These are phyloP conservation scores for Exophiala xenobiotica DNA, from an alignment of 2,329 filamentous ascomycete genomes.

Conservation along the genomic window DNA sequence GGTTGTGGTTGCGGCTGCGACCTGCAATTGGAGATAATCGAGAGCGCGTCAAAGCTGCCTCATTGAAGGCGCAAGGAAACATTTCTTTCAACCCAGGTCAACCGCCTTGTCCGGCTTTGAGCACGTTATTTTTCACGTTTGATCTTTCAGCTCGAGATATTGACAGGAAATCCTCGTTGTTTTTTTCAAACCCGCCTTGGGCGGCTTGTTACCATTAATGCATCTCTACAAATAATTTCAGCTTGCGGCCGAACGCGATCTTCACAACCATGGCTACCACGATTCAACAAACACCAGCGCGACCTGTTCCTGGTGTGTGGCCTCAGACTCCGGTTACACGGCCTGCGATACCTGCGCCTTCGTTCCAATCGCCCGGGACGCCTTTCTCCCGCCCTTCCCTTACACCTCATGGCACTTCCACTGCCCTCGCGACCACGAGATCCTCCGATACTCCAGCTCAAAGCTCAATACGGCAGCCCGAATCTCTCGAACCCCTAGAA, in stretches of 20 bases:
- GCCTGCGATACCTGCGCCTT: constrained; percentile 39
- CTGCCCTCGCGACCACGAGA: constrained; percentile 11
- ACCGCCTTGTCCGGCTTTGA: too few relatives aligned
- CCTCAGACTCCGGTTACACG: constrained; percentile 42
- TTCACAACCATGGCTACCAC: constrained; percentile 41
- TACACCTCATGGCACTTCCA: constrained; percentile 10
- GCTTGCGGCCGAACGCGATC: constrained; percentile 9
- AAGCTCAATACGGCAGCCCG: constrained; percentile 33
- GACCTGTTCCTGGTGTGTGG: constrained; percentile 44
- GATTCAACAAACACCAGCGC: constrained; percentile 39
- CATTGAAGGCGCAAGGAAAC: background rate
- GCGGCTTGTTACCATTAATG: constrained; percentile 9
- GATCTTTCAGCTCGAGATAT: background rate
- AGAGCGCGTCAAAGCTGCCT: constrained; percentile 3
- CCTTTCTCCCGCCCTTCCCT: constrained; percentile 30
- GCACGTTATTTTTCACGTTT: too few relatives aligned
- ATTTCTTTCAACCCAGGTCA: background rate
- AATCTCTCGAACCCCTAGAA: constrained; percentile 65
- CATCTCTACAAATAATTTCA: constrained; percentile 10
- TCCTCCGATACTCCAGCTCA: constrained; percentile 12
- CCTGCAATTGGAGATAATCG: too few relatives aligned
- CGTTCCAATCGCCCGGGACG: constrained; percentile 32
- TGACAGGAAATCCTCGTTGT: background rate
- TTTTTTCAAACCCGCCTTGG: background rate
- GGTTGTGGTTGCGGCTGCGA: too few relatives aligned